Conservation (phyloP, 768 basidiomycete genomes). For the Lactarius indigo region DNA sequence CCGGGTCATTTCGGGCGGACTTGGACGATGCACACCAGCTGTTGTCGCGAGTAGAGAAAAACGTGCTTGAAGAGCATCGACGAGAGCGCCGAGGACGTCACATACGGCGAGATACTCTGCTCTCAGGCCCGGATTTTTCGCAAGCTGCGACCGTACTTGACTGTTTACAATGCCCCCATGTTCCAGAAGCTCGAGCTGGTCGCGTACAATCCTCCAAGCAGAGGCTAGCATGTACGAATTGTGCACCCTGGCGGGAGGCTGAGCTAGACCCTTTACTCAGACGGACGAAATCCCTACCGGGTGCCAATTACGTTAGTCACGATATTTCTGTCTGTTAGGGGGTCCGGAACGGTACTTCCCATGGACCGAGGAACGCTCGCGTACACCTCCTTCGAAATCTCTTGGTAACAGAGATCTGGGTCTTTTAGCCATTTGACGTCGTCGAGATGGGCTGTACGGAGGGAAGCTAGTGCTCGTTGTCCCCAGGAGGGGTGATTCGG, state of each 20-base stretch:
- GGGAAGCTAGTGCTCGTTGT: neutral
- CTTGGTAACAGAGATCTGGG: constrained; percentile 53
- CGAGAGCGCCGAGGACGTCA: constrained; percentile 58
- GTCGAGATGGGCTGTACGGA: constrained; percentile 55
- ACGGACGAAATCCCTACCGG: constrained; percentile 21
- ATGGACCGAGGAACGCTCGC: constrained; percentile 42
- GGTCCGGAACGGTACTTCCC: constrained; percentile 9
- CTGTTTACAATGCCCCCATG: constrained; percentile 52
- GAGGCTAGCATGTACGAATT: constrained; percentile 81
- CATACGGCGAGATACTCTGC: constrained; percentile 59
- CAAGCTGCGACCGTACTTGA: constrained; percentile 51
- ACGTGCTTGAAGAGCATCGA: constrained; percentile 57
- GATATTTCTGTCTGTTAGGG: constrained; percentile 11
- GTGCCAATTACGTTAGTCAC: constrained; percentile 26
- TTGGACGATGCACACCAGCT: constrained; percentile 48
- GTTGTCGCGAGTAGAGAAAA: constrained; percentile 69
- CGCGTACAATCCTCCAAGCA: constrained; percentile 71
- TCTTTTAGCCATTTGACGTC: constrained; percentile 68
- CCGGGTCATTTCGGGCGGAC: constrained; percentile 12
- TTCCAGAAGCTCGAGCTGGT: constrained; percentile 54
- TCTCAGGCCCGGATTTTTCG: constrained; percentile 47
- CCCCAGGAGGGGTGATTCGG: neutral
- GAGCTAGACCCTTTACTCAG: constrained; percentile 13
- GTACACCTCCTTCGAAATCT: constrained; percentile 54
- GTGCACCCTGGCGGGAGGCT: constrained; percentile 53